These are phyloP conservation scores for Psophocarpus tetragonolobus DNA, from an alignment of 306 rosid species.

Conservation along the genomic window DNA sequence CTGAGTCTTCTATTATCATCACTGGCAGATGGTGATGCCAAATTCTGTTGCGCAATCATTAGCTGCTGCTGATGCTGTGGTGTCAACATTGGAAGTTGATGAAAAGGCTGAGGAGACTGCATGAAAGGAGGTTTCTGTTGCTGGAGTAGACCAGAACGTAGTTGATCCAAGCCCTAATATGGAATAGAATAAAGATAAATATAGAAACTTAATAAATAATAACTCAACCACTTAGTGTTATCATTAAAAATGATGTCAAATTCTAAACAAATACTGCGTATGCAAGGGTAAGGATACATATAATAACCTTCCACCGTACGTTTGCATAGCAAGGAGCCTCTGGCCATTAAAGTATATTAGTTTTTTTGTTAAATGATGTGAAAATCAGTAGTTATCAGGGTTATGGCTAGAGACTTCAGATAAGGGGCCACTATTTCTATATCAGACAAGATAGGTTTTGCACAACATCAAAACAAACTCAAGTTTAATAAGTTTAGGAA, in stretches of 20 bases:
- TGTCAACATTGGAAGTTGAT: constrained; percentile 89
- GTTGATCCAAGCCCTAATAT: constrained; percentile 84
- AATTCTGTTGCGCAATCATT: constrained; percentile 88
- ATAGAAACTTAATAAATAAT: background rate
- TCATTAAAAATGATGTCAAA: background rate
- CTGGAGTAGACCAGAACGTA: constrained; percentile 88
- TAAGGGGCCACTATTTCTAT: constrained; percentile 23
- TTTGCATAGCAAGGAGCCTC: too few species aligned
- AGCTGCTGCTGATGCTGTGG: constrained; percentile 93
- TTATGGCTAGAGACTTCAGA: background rate
- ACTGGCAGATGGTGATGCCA: constrained; percentile 78
- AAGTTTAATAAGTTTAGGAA: constrained; percentile 13
- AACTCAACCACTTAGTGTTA: background rate
- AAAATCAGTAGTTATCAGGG: background rate
- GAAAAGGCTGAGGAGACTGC: constrained; percentile 87
- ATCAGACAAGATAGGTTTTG: background rate
- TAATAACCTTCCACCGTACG: too few species aligned
- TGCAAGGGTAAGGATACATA: too few species aligned
- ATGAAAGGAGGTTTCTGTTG: constrained; percentile 90
- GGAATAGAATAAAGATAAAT: constrained; percentile 1
- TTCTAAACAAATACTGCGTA: too few species aligned
- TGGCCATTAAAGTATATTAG: too few species aligned
- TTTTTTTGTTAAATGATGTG: background rate
- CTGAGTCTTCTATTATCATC: constrained; percentile 82
- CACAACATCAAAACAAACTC: background rate